These are phyloP conservation scores for Eucalyptus shirleyi DNA, from an alignment of 345 rosid genomes.

Conservation along the genomic window DNA sequence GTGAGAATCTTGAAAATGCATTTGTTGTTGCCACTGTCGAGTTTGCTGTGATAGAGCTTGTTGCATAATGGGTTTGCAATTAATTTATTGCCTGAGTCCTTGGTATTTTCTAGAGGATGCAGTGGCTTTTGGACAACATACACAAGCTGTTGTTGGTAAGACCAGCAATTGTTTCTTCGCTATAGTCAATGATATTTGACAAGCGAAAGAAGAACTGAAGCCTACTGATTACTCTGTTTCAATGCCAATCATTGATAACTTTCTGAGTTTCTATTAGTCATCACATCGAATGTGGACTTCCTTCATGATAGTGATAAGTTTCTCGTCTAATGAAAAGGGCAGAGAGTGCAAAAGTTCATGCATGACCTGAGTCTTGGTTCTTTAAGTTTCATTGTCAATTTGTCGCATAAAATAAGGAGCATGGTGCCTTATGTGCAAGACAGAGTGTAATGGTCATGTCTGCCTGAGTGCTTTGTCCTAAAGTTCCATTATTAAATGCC, in stretches of 20 bases:
- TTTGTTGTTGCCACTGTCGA: neutral
- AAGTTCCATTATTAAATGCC: neutral
- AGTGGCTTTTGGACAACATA: neutral
- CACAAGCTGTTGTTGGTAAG: neutral
- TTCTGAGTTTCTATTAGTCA: neutral
- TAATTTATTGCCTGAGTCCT: neutral
- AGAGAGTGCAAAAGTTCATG: neutral
- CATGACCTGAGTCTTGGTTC: neutral
- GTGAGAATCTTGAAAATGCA: neutral
- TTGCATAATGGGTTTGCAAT: neutral
- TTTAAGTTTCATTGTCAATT: neutral
- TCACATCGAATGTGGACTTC: neutral
- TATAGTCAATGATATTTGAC: neutral
- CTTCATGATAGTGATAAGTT: neutral
- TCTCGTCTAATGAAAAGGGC: neutral
- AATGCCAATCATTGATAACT: neutral
- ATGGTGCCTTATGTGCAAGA: neutral
- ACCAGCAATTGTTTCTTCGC: neutral
- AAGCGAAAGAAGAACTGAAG: neutral
- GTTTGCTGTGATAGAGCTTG: neutral
- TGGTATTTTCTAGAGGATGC: neutral
- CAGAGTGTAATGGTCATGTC: neutral
- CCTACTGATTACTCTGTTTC: neutral
- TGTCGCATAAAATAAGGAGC: neutral
- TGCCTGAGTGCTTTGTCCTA: neutral